Conservation (phyloP, 73 alveolate genomes). For the Paraurostyla sp. region DNA sequence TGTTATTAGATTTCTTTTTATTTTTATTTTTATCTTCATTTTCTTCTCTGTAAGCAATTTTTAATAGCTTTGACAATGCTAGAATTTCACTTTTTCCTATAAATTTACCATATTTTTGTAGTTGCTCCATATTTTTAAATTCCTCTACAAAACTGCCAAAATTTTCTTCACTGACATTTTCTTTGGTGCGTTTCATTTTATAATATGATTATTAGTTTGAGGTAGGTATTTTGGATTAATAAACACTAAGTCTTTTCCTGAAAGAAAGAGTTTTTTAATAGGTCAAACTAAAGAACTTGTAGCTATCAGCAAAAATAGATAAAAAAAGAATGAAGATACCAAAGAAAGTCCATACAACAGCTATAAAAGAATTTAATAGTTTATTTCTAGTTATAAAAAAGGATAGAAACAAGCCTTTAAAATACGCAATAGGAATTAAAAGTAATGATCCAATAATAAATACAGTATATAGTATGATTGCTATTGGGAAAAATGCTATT, state of each 20-base stretch:
- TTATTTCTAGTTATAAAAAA: neutral
- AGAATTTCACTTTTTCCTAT: neutral
- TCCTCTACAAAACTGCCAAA: neutral
- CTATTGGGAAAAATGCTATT: neutral
- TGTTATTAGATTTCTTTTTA: neutral
- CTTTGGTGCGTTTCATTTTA: neutral
- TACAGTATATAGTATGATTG: neutral
- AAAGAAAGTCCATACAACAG: neutral
- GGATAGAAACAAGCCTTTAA: constrained; percentile 16
- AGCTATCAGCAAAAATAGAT: neutral
- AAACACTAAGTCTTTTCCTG: neutral
- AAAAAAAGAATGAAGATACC: neutral
- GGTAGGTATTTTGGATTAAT: neutral
- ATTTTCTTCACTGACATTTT: neutral
- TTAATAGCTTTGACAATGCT: neutral
- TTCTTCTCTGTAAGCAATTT: neutral
- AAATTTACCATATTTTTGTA: constrained; percentile 8
- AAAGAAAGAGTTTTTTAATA: neutral
- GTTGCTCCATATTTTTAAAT: neutral
- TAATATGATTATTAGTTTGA: neutral
- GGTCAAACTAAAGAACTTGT: neutral
- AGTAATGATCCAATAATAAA: neutral
- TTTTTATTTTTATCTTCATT: neutral
- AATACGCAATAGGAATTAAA: constrained; percentile 28
- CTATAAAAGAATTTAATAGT: neutral